Percentiles rank a stretch among this genome's conserved stretches.
Evolutionary conservation across 2,329 filamentous ascomycete species (phyloP).

Genomic region (Clarireedia monteithiana): DNA sequence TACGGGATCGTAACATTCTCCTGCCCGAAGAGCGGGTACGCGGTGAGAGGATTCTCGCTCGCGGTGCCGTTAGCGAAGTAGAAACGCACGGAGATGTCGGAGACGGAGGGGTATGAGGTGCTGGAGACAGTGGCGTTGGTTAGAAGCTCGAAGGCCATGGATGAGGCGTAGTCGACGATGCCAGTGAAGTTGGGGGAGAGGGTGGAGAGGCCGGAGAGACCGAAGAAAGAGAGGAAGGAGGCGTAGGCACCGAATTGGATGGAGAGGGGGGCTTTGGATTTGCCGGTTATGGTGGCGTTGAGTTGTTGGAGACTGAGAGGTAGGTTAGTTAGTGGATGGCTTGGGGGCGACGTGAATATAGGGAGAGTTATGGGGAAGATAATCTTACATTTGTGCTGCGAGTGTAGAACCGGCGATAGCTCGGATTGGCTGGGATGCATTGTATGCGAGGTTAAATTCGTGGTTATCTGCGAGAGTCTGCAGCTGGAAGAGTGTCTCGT

Average conservation of each 20-base stretch:
- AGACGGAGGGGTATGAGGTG: conserved; percentile 38
- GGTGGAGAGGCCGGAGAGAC: conserved; percentile 43
- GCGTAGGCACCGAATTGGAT: conserved; percentile 55
- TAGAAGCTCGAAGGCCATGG: conserved; percentile 70
- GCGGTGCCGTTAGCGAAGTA: conserved; percentile 53
- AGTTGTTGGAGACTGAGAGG: conserved; percentile 37
- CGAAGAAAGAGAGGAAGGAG: conserved; percentile 57
- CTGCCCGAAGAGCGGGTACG: conserved; percentile 55
- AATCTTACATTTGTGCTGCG: conserved; percentile 40
- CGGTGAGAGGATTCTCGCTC: conserved; percentile 31
- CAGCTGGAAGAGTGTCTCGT: conserved; percentile 52
- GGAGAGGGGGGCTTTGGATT: conserved; percentile 38
- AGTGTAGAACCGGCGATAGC: conserved; percentile 51
- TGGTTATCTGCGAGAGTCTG: conserved; percentile 68
- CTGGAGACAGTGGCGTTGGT: conserved; percentile 41
- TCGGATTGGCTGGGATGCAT: conserved; percentile 58
- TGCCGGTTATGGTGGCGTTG: conserved; percentile 40
- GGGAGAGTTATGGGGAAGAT: background rate
- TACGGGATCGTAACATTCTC: conserved; percentile 51
- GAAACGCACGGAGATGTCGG: conserved; percentile 52
- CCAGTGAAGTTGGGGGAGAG: conserved; percentile 60
- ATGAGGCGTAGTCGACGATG: conserved; percentile 75
- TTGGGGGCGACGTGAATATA: background rate
- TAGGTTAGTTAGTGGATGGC: background rate
- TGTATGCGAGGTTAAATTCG: conserved; percentile 79